These are phyloP conservation scores for Cercospora sesami DNA, from an alignment of 2,329 filamentous ascomycete species.

Conservation along the genomic window DNA sequence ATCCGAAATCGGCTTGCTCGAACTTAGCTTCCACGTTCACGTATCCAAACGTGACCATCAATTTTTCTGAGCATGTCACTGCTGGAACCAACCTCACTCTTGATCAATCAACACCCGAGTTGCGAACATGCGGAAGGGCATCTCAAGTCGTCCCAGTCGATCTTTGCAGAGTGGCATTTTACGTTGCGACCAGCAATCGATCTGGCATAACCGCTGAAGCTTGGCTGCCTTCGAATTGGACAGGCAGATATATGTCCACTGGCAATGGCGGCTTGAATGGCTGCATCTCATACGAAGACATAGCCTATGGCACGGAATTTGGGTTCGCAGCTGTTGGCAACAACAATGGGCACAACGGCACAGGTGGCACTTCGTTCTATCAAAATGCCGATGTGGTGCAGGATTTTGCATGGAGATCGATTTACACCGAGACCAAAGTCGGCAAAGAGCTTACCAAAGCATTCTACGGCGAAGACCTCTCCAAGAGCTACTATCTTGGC, in stretches of 20 bases:
- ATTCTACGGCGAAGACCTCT: conserved; percentile 42
- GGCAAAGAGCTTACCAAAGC: conserved; percentile 36
- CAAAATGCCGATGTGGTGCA: conserved; percentile 48
- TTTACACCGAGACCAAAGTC: conserved; percentile 35
- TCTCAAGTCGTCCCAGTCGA: conserved; percentile 40
- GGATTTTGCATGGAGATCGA: conserved; percentile 49
- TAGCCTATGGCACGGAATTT: conserved; percentile 42
- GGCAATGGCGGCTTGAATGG: conserved; percentile 48
- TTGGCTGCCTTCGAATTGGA: conserved; percentile 48
- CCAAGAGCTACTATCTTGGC: conserved; percentile 50
- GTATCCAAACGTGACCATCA: conserved; percentile 32
- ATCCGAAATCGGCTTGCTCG: conserved; percentile 28
- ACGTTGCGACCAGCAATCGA: conserved; percentile 43
- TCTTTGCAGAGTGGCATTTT: conserved; percentile 45
- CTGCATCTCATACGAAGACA: conserved; percentile 41
- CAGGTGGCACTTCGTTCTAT: conserved; percentile 49
- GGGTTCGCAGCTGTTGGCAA: conserved; percentile 46
- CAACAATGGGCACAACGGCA: conserved; percentile 48
- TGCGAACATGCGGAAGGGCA: conserved; percentile 41
- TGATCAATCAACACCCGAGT: conserved; percentile 34
- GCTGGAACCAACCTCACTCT: conserved; percentile 36
- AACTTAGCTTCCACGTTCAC: conserved; percentile 25
- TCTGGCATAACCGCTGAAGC: conserved; percentile 48
- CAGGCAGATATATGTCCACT: conserved; percentile 39
- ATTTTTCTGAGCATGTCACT: conserved; percentile 29